Evolutionary conservation across 306 rosid genomes (phyloP), one percentile per base, ranked within the genome.

Genomic region (Arachis hypogaea): DNA sequence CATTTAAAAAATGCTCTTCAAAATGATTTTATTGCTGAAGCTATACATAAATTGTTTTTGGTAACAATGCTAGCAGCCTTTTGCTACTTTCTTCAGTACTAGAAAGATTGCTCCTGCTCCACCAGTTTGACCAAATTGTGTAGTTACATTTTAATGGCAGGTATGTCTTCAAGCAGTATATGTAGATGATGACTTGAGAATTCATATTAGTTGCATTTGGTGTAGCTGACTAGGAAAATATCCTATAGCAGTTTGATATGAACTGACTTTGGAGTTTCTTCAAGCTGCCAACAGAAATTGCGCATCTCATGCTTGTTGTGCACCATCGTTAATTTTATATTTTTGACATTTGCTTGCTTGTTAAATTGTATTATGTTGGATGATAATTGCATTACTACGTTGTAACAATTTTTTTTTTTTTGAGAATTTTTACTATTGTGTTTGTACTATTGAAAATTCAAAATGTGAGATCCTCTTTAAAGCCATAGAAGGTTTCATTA

Each of bases 341-440:
- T 63, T 22, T 62, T 14, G 57, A 50, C 51, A 56, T 69, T 63
- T 68, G 3, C 50, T 55, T 72, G 30, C n/a, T 56, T 63, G 16
- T 29, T 55, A 59, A 60, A 55, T 63, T 78, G 72, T 56, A 49
- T 56, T 8, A 7, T 2, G 2, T 1, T 43, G 41, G 67, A 59
- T 51, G 77, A 29, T 55, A 5, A 58, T 68, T 73, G 6, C 41
- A 33, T 58, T 51, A 44, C 67, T 33, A 33, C 28, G 22, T 78
- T 82, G 63, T 78, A 57, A 47, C 77, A 73, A 58, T 82, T 82
- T 11, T 74, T 74, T 50, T 50, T 22, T 22, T 22, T 22, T 22
- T 22, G 73, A 36, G n/a, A 55, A 63, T 77, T 79, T 63, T 82
- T 33, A 22, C 28, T 52, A n/a, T 18, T 67, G 4, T 47, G 43